These are phyloP conservation scores for Hanseniaspora meyeri DNA, from an alignment of 805 yeast species.

Conservation along the genomic window DNA sequence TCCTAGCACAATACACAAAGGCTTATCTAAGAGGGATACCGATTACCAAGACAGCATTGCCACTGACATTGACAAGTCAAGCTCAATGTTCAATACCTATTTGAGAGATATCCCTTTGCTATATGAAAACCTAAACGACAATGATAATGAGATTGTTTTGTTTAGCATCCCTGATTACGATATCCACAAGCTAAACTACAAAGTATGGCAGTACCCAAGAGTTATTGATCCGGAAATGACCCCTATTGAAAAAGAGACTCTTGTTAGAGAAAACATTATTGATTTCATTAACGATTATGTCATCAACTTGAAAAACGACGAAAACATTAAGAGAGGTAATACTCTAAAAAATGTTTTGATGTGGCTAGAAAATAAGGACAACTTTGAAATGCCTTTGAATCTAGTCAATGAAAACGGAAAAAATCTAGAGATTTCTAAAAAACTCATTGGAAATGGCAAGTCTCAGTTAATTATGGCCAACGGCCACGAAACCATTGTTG, in stretches of 20 bases:
- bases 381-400: background rate
- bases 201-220: conserved; percentile 11
- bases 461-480: background rate
- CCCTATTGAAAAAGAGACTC: conserved; percentile 3
- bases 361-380: background rate
- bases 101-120: conserved; percentile 3
- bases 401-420: conserved; percentile 11
- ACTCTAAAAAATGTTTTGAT: background rate
- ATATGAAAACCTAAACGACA: background rate
- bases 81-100: conserved; percentile 7
- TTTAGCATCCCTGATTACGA: conserved; percentile 4
- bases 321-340: background rate
- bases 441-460: background rate
- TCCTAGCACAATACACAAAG: background rate
- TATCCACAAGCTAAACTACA: background rate
- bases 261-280: conserved; percentile 3
- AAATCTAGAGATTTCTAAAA: background rate
- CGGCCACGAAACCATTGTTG: background rate
- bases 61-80: conserved; percentile 11
- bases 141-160: background rate
- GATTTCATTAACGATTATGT: conserved; percentile 10
- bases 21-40: background rate
- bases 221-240: background rate
- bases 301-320: background rate
- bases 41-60: background rate